Conservation (phyloP, 1,139 yeast genomes). For the Saccharomycopsis hybrid region DNA sequence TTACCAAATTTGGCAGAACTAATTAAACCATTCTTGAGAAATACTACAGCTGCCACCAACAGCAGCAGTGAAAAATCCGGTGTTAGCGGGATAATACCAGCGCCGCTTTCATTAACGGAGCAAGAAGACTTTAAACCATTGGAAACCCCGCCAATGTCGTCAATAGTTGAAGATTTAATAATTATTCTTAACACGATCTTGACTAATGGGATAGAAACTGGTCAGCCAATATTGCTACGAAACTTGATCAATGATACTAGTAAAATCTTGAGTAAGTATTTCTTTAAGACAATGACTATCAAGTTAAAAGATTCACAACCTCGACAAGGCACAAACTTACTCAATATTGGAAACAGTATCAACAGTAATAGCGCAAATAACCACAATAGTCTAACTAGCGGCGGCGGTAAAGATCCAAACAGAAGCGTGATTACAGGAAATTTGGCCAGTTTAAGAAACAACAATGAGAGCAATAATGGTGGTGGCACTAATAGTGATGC, state of each 20-base stretch:
- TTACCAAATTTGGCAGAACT: constrained; percentile 40
- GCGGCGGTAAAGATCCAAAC: constrained; percentile 18
- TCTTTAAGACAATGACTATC: constrained; percentile 40
- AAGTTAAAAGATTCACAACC: constrained; percentile 54
- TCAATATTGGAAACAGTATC: constrained; percentile 3
- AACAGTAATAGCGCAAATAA: neutral
- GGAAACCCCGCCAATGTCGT: constrained; percentile 53
- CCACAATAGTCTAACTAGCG: neutral
- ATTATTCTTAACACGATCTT: constrained; percentile 64
- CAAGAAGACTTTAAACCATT: constrained; percentile 27
- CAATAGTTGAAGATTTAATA: constrained; percentile 81
- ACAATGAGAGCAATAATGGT: neutral
- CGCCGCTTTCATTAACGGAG: constrained; percentile 6
- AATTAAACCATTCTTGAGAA: constrained; percentile 8
- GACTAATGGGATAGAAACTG: constrained; percentile 53
- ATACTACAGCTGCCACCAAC: neutral
- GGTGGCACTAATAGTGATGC: neutral
- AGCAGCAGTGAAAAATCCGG: neutral
- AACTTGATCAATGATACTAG: constrained; percentile 41
- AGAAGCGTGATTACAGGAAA: constrained; percentile 16
- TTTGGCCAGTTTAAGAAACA: constrained; percentile 11
- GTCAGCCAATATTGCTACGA: constrained; percentile 49
- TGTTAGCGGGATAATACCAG: neutral
- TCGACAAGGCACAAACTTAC: constrained; percentile 34
- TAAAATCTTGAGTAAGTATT: constrained; percentile 42